phyloP scores from a whole-genome alignment of 768 basidiomycete genomes.

The Strobilomyces echinocephalus region DNA sequence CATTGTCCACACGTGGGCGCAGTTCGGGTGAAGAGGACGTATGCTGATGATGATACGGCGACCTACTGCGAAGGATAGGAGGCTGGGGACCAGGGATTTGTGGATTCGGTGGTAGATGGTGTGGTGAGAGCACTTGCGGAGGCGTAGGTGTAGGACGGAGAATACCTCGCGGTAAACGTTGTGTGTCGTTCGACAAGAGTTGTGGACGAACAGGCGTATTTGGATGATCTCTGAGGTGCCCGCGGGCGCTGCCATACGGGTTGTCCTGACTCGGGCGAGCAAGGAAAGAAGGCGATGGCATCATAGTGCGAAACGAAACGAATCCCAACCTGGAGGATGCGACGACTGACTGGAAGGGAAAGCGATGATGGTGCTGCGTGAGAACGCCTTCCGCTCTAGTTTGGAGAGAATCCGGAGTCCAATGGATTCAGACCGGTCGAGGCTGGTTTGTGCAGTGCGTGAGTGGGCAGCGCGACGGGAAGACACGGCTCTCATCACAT shows the following conservation, averaged over 20 bases:
- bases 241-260: background rate
- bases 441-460: slow-evolving; percentile 2
- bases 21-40: slow-evolving; percentile 24
- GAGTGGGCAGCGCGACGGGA: background rate
- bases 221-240: background rate
- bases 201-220: slow-evolving; percentile 1
- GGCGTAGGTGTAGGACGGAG: slow-evolving; percentile 14
- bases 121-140: background rate
- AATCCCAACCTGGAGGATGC: background rate
- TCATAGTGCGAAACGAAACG: slow-evolving; percentile 2
- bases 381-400: background rate
- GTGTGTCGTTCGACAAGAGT: slow-evolving; percentile 2
- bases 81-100: slow-evolving; percentile 1
- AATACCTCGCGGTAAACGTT: slow-evolving; percentile 13
- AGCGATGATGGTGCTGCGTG: background rate
- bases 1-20: slow-evolving; percentile 17
- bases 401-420: background rate
- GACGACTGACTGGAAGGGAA: slow-evolving; percentile 2
- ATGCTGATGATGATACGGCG: slow-evolving; percentile 16
- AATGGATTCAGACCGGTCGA: slow-evolving; percentile 19
- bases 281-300: slow-evolving; percentile 20
- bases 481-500: slow-evolving; percentile 10
- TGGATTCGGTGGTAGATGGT: slow-evolving; percentile 3
- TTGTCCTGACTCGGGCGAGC: slow-evolving; percentile 15
- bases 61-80: slow-evolving; percentile 9